Evolutionary conservation across 106 monocot genomes (phyloP).

Genomic region (Dioscorea dumetorum): DNA sequence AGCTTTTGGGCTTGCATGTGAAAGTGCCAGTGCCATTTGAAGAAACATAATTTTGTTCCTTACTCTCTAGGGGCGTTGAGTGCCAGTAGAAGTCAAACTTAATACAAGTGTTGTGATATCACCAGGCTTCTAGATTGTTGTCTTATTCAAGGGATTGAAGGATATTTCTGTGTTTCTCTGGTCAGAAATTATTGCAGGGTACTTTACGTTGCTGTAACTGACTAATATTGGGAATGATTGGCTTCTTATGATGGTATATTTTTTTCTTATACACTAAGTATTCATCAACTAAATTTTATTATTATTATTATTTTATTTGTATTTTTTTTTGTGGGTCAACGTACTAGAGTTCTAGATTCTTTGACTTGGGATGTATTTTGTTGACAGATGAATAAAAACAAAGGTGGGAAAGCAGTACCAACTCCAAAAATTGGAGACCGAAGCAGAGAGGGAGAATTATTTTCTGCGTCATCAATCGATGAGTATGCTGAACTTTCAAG

Average conservation of each 20-base stretch:
- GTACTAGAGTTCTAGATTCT: background rate
- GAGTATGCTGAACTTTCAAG: constrained; percentile 50
- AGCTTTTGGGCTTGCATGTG: too few species aligned
- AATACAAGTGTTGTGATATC: too few species aligned
- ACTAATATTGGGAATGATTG: too few species aligned
- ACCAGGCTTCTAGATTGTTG: too few species aligned
- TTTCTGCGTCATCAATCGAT: constrained; percentile 45
- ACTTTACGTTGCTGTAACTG: too few species aligned
- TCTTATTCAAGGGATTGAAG: too few species aligned
- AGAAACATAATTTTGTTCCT: too few species aligned
- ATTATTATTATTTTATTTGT: background rate
- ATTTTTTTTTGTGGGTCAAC: background rate
- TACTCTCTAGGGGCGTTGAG: too few species aligned
- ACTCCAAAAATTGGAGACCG: constrained; percentile 40
- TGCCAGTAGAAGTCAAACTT: too few species aligned
- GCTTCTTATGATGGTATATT: background rate
- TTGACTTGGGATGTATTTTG: background rate
- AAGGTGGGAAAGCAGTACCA: constrained; percentile 3
- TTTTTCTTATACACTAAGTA: background rate
- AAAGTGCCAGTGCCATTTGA: too few species aligned
- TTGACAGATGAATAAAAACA: constrained; percentile 58
- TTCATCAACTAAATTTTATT: background rate
- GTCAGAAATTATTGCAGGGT: too few species aligned
- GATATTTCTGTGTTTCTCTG: too few species aligned
- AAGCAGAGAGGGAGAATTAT: constrained; percentile 49